Evolutionary conservation across 139 green algal genomes (phyloP), one percentile per base, ranked within the genome.

Genomic region (Parachlorella kessleri): DNA sequence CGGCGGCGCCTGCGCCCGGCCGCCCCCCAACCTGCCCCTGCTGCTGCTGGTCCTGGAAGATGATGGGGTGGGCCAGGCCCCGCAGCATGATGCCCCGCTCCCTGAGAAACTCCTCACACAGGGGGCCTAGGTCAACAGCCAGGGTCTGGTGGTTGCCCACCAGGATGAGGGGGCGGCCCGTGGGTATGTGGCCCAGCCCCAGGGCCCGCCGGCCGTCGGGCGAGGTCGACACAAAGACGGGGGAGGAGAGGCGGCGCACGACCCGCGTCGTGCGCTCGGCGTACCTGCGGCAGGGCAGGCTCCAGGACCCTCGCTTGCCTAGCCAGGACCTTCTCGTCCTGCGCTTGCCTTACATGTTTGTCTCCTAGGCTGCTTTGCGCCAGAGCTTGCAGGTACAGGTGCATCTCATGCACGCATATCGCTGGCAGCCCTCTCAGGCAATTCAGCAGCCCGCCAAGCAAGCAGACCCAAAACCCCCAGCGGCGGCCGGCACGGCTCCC

Each of bases 61-160:
- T 84, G 65, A 77, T 54, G 3, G 94, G 94, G 82, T 98, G 94
- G 2, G 94, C 92, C 48, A 98, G 89, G 33, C 94, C 94, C 8
- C 94, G 85, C 40, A 94, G 71, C 72, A 97, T 79, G 54, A 92
- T 82, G 28, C 82, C 83, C n/a, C 78, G 84, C 75, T 94, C 76
- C 37, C 77, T 24, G 8, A 97, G 41, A 42, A 98, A 91, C 66
- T 92, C 77, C 35, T 86, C 83, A 9, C 95, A 90, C 82, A 98
- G 87, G 9, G 94, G 82, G 5, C 82, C 84, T 28, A 96, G 90
- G 87, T 99, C 95, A 10, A 92, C 76, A 0, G 92, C 90, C 75
- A 95, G 90, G 3, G 91, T 90, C 80, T 98, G 93, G 88, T 99
- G 96, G 87, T 99, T 99, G 76, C 96, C 95, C 37, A 99, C 91